These are phyloP conservation scores for Leccinum variicolor DNA, from an alignment of 768 basidiomycete species.

Conservation along the genomic window DNA sequence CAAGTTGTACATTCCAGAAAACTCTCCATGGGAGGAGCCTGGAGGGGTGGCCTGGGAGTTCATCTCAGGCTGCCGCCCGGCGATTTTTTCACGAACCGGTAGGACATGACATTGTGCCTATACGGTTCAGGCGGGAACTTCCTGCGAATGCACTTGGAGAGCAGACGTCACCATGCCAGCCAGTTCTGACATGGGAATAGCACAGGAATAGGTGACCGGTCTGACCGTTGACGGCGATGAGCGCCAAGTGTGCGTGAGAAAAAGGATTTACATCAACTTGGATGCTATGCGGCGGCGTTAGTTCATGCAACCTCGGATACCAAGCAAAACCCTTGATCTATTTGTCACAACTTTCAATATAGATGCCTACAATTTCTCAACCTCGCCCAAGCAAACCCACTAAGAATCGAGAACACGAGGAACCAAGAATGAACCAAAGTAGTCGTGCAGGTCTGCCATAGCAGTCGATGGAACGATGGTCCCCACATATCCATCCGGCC, in stretches of 20 bases:
- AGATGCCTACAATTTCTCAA: not conserved
- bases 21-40: too few relatives aligned
- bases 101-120: too few relatives aligned
- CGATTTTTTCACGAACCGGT: not conserved
- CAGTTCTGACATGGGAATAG: not conserved
- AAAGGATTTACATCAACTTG: too few relatives aligned
- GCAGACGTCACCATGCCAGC: not conserved
- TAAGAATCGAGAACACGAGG: not conserved
- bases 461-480: constrained; percentile 27
- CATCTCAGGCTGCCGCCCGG: not conserved
- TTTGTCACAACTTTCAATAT: too few relatives aligned
- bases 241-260: too few relatives aligned
- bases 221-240: not conserved
- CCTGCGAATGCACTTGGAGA: not conserved
- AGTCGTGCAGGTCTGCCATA: constrained; percentile 38
- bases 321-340: too few relatives aligned
- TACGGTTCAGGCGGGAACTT: not conserved
- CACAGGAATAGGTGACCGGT: not conserved
- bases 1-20: not conserved
- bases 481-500: constrained; percentile 42
- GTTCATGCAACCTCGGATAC: too few relatives aligned
- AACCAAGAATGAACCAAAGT: constrained; percentile 48
- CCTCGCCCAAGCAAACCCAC: not conserved
- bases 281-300: too few relatives aligned
- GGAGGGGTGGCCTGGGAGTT: not conserved